phyloP scores from a whole-genome alignment of 2,329 filamentous ascomycete genomes.

The Emydomyces testavorans region DNA sequence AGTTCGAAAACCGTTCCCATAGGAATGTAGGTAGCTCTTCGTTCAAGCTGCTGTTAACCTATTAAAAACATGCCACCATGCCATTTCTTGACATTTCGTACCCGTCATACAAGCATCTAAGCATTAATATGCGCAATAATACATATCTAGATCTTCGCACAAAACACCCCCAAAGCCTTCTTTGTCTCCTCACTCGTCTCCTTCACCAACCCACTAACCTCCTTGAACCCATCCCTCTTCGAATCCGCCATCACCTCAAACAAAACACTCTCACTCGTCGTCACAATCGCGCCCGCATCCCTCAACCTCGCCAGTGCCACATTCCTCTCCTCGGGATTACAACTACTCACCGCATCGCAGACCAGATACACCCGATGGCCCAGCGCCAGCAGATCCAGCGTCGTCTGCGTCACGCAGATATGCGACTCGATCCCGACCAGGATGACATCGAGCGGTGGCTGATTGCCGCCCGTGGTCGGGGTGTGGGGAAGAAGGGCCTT shows the following conservation, averaged over 20 bases:
- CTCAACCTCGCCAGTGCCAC: constrained; percentile 67
- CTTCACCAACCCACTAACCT: constrained; percentile 66
- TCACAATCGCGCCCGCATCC: constrained; percentile 64
- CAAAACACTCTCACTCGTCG: constrained; percentile 76
- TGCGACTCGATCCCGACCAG: constrained; percentile 88
- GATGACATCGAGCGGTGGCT: constrained; percentile 47
- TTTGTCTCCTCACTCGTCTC: constrained; percentile 61
- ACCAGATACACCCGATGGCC: constrained; percentile 79
- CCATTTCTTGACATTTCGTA: background rate
- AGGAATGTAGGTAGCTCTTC: no score
- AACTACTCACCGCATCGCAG: constrained; percentile 80
- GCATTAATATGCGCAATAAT: background rate
- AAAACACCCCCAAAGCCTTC: constrained; percentile 53
- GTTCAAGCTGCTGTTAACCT: no score
- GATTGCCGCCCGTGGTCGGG: constrained; percentile 17
- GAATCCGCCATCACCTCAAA: constrained; percentile 88
- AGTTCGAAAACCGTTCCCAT: no score
- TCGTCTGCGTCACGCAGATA: constrained; percentile 89
- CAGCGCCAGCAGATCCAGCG: constrained; percentile 61
- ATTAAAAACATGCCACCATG: background rate
- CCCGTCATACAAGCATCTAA: background rate
- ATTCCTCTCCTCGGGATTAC: constrained; percentile 68
- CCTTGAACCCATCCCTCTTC: constrained; percentile 55
- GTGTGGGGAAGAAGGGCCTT: constrained; percentile 27
- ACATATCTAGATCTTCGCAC: constrained; percentile 38